These are phyloP conservation scores for Penicillium janthinellum DNA, from an alignment of 2,329 filamentous ascomycete species.

Conservation along the genomic window DNA sequence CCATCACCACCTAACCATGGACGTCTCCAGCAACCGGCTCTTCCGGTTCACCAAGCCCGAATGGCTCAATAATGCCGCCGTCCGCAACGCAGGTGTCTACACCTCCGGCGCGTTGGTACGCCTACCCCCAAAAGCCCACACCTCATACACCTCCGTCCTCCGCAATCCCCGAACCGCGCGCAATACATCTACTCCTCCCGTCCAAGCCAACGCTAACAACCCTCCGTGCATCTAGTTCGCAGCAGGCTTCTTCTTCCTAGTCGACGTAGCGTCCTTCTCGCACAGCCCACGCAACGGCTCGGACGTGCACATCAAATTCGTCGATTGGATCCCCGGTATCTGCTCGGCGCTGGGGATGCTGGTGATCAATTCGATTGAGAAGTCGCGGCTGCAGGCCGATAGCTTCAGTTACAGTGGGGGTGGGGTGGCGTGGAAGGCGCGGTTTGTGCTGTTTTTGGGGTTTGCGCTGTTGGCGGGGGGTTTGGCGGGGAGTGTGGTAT, in stretches of 20 bases:
- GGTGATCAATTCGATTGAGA: conserved; percentile 72
- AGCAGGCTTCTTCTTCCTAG: conserved; percentile 68
- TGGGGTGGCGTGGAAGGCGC: conserved; percentile 70
- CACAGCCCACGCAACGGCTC: conserved; percentile 63
- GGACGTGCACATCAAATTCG: conserved; percentile 66
- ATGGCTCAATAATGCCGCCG: conserved; percentile 67
- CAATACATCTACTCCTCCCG: background rate
- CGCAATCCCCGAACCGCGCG: background rate
- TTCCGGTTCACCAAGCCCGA: conserved; percentile 69
- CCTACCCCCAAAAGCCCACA: conserved; percentile 9
- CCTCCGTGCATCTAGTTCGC: conserved; percentile 57
- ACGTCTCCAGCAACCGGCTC: conserved; percentile 57
- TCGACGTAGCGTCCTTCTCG: conserved; percentile 67
- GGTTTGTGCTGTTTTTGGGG: conserved; percentile 68
- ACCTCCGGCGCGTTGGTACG: conserved; percentile 65
- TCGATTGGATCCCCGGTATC: conserved; percentile 73
- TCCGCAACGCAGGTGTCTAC: conserved; percentile 67
- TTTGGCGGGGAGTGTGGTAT: conserved; percentile 64
- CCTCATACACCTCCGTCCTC: background rate
- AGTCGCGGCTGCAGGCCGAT: conserved; percentile 64
- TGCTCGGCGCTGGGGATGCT: conserved; percentile 71
- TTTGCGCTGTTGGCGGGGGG: conserved; percentile 71
- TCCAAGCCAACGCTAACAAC: background rate
- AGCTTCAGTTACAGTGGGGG: conserved; percentile 66
- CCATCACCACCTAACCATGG: conserved; percentile 24